These are phyloP conservation scores for Trichoderma brevicompactum DNA, from an alignment of 2,329 filamentous ascomycete genomes.

Conservation along the genomic window DNA sequence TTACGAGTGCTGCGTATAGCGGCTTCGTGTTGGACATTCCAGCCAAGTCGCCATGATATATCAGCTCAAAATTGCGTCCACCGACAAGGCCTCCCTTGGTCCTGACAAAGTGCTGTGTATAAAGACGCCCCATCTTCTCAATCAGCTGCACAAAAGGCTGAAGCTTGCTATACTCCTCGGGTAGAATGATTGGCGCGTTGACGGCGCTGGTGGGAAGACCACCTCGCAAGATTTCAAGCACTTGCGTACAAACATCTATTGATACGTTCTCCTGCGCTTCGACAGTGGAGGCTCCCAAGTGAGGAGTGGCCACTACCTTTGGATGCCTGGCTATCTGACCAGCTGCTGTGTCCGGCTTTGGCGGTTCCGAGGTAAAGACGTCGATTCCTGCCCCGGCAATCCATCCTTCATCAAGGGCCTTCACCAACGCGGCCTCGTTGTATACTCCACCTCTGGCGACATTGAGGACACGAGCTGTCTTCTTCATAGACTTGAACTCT, in stretches of 20 bases:
- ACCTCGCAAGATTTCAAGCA: slow-evolving; percentile 72
- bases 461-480: slow-evolving; percentile 74
- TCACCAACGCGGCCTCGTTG: slow-evolving; percentile 73
- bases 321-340: slow-evolving; percentile 68
- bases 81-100: slow-evolving; percentile 53
- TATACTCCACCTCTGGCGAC: slow-evolving; percentile 81
- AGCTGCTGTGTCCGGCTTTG: slow-evolving; percentile 58
- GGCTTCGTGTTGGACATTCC: slow-evolving; percentile 75
- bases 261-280: slow-evolving; percentile 86
- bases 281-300: slow-evolving; percentile 77
- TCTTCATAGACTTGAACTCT: slow-evolving; percentile 74
- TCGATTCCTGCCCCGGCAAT: slow-evolving; percentile 80
- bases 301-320: slow-evolving; percentile 76
- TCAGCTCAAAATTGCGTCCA: slow-evolving; percentile 73
- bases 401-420: slow-evolving; percentile 69
- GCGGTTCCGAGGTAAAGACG: slow-evolving; percentile 78
- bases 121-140: slow-evolving; percentile 78
- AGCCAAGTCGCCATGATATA: slow-evolving; percentile 76
- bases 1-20: slow-evolving; percentile 77
- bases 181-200: slow-evolving; percentile 80
- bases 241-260: slow-evolving; percentile 80
- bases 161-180: slow-evolving; percentile 77
- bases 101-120: slow-evolving; percentile 72
- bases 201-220: slow-evolving; percentile 76
- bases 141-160: slow-evolving; percentile 77